These are phyloP conservation scores for Hymenoscyphus fraxineus DNA, from an alignment of 2,329 filamentous ascomycete species.

Conservation along the genomic window DNA sequence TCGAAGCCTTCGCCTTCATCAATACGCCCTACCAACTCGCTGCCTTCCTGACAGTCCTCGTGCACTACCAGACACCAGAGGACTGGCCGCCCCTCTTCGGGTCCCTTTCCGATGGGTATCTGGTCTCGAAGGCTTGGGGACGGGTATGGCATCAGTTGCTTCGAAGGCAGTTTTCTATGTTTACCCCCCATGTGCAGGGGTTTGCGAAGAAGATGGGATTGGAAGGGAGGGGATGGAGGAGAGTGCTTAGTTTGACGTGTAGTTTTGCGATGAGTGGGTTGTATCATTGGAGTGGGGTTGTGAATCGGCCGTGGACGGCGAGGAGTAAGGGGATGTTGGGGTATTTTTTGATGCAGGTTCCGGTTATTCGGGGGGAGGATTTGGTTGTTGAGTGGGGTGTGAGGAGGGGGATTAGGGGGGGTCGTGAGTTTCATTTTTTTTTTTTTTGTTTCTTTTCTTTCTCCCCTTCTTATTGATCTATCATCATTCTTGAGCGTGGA, in stretches of 20 bases:
- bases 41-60: conserved; percentile 8
- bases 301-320: conserved; percentile 5
- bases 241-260: background rate
- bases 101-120: conserved; percentile 9
- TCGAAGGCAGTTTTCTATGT: background rate
- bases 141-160: conserved; percentile 12
- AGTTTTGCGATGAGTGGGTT: background rate
- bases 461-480: too few species aligned
- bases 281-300: conserved; percentile 8
- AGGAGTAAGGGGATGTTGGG: conserved; percentile 12
- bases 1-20: conserved; percentile 16
- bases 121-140: conserved; percentile 12
- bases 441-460: background rate
- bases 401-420: background rate
- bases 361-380: conserved; percentile 10
- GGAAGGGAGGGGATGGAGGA: background rate
- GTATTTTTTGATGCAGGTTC: conserved; percentile 13
- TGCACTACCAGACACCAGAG: background rate
- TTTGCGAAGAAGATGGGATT: background rate
- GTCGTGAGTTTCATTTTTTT: background rate
- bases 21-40: conserved; percentile 13
- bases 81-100: conserved; percentile 15
- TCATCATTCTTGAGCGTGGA: too few species aligned
- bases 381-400: conserved; percentile 8
- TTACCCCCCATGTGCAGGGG: background rate